Conservation (phyloP, 2,329 filamentous ascomycete genomes). For the Penicillium sp. region DNA sequence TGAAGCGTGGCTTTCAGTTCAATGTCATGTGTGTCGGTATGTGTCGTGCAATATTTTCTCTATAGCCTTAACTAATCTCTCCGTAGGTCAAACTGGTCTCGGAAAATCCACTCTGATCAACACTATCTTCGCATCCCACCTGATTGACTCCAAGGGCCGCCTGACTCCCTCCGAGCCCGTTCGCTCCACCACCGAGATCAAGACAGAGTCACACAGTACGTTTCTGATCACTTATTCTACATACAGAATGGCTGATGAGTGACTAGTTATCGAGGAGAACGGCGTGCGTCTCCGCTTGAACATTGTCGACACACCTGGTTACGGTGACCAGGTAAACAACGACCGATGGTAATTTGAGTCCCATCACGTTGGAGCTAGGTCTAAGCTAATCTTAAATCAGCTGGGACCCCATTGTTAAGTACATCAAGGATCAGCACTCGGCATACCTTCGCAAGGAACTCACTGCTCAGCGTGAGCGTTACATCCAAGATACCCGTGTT, state of each 20-base stretch:
- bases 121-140: constrained; percentile 99
- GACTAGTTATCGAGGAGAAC: constrained; percentile 89
- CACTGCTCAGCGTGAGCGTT: constrained; percentile 96
- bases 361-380: not conserved
- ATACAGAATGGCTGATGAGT: constrained; percentile 17
- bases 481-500: constrained; percentile 98
- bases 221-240: constrained; percentile 11
- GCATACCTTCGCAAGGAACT: constrained; percentile 99
- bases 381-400: constrained; percentile 34
- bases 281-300: constrained; percentile 95
- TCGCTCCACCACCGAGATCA: constrained; percentile 95
- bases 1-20: constrained; percentile 99
- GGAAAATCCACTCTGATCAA: constrained; percentile 99
- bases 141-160: constrained; percentile 98
- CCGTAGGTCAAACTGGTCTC: constrained; percentile 88
- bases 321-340: constrained; percentile 98
- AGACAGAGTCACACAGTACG: constrained; percentile 85
- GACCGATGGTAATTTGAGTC: constrained; percentile 69
- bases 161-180: constrained; percentile 88
- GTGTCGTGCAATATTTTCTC: constrained; percentile 41
- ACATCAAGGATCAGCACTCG: constrained; percentile 99
- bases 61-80: constrained; percentile 1
- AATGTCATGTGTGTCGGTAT: constrained; percentile 98
- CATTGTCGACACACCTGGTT: constrained; percentile 98
- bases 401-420: constrained; percentile 99